A percentile compares a stretch with the other conserved stretches of the same genome.
These are phyloP conservation scores for Penicillium occitanis DNA, from an alignment of 2,329 filamentous ascomycete genomes.

Conservation along the genomic window DNA sequence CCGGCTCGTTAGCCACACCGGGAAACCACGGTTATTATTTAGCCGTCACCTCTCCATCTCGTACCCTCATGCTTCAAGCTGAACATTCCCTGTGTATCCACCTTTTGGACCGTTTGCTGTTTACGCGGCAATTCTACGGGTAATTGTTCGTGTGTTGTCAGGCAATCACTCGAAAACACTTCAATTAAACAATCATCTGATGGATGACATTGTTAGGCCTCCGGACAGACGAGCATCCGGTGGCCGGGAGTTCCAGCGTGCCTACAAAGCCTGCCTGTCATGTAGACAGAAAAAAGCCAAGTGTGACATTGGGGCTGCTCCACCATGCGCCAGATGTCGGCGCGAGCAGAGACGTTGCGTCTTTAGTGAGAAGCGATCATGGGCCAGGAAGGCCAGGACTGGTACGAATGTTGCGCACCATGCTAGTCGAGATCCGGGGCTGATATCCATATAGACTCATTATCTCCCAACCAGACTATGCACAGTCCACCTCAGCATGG, in stretches of 20 bases:
- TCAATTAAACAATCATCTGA: neutral
- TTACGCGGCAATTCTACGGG: constrained; percentile 14
- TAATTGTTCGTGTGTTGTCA: neutral
- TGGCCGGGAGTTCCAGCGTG: constrained; percentile 41
- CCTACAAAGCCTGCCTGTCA: constrained; percentile 56
- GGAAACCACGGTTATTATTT: constrained; percentile 6
- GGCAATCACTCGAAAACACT: neutral
- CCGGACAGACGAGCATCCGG: constrained; percentile 18
- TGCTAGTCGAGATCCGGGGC: neutral
- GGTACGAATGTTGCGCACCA: constrained; percentile 20
- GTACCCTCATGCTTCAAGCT: neutral
- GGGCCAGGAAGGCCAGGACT: constrained; percentile 41
- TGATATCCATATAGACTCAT: constrained; percentile 6
- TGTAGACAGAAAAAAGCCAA: constrained; percentile 55
- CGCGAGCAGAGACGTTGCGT: constrained; percentile 53
- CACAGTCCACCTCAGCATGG: constrained; percentile 21
- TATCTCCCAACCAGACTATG: constrained; percentile 6
- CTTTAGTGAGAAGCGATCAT: constrained; percentile 46
- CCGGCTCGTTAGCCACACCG: neutral
- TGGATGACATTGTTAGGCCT: constrained; percentile 20
- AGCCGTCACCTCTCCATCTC: neutral
- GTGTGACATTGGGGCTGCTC: constrained; percentile 47
- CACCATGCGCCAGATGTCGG: constrained; percentile 51
- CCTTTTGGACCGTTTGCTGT: neutral
- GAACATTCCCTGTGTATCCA: neutral